Base-by-base conservation (phyloP, 768 basidiomycete species). In the Pleurotus tuoliensis region DNA sequence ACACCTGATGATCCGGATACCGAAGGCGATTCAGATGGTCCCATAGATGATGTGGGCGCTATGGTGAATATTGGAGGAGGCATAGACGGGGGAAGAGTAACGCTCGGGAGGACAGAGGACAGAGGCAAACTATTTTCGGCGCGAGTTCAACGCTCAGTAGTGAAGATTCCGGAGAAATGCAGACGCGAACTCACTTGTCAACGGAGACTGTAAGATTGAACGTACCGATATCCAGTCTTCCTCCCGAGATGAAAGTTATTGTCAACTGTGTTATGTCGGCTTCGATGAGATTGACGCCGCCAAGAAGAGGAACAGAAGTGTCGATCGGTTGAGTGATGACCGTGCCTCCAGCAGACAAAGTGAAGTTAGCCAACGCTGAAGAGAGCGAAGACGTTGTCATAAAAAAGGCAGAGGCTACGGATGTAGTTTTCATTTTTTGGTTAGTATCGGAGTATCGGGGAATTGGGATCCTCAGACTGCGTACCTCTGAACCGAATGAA, bases 401-500 rank as follows among this genome's bases (percentile, higher is more conserved):
- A 59, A 70, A 77, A 5, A 82, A 62, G 3, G 70, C 66, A 7
- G 74, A 77, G n/a, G 77, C 81, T 81, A 60, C 43, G 30, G 30
- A 11, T 11, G 11, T 34, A 3, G 30, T 34, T 34, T 34, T 11
- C 9, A 34, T 34, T 34, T 34, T 34, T 34, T 34, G 30, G 9
- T 34, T 34, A 9, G 8, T 3, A 34, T 9, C 30, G 8, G 8
- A 34, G 30, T 11, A 30, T 30, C 30, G 30, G 30, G 30, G 9
- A 34, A 11, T 34, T 47, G 22, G 16, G 22, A n/a, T 30, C 22
- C 38, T n/a, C 4, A 22, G n/a, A 18, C 1, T 27, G 59, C 69
- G 54, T 60, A 82, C 83, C 83, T 71, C 72, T 73, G 67, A 84
- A 82, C 30, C 69, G 71, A 55, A 86, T 64, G 62, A 84, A 85